phyloP scores from a whole-genome alignment of 495 filamentous ascomycete genomes.

The Parathielavia hyrcaniae region DNA sequence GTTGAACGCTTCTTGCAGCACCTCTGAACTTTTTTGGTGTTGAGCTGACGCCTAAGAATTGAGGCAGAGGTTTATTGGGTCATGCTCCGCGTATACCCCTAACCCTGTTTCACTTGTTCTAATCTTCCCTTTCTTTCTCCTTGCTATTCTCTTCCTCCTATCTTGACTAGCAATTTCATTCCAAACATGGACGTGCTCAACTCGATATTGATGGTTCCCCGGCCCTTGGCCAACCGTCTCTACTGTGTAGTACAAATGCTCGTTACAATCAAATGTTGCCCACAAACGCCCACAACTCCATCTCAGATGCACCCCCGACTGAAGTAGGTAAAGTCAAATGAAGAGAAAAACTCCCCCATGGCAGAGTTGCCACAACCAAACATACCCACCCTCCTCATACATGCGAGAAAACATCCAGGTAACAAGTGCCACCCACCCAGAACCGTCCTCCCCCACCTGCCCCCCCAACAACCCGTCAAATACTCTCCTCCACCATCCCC shows the following conservation, averaged over 20 bases:
- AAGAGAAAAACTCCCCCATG: neutral
- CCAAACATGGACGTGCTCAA: no score
- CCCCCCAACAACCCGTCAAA: neutral
- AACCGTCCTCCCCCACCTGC: neutral
- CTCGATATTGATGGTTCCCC: no score
- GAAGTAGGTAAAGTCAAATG: neutral
- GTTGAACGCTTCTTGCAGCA: constrained; percentile 12
- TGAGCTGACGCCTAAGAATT: constrained; percentile 19
- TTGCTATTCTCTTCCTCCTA: no score
- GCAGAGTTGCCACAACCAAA: no score
- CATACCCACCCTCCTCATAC: no score
- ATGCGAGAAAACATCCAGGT: no score
- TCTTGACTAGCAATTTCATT: no score
- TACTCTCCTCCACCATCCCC: constrained; percentile 64
- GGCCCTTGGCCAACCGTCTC: no score
- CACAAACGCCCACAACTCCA: no score
- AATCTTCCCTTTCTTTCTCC: no score
- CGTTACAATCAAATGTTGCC: no score
- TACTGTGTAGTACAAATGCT: no score
- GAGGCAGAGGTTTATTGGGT: constrained; percentile 10
- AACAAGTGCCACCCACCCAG: neutral
- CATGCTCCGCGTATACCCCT: constrained; percentile 6
- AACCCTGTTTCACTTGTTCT: constrained; percentile 19
- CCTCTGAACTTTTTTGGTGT: constrained; percentile 15
- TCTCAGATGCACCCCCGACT: neutral